Evolutionary conservation across 2,329 filamentous ascomycete genomes (phyloP), one percentile per base, ranked within the genome.

Genomic region (Botrytis paeoniae): DNA sequence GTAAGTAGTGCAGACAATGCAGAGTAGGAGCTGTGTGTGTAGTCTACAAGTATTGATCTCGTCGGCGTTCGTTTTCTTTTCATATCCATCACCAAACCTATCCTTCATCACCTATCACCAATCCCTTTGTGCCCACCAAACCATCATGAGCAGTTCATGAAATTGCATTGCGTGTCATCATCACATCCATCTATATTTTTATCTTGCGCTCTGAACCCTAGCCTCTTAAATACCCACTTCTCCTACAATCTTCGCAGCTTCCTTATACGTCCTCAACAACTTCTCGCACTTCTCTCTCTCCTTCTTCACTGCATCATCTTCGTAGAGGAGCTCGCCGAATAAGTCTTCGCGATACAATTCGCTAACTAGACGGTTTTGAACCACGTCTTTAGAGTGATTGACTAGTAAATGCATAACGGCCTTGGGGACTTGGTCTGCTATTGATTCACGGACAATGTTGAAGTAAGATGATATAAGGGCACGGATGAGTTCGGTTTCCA

Each of bases 261-360:
- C 96, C 80, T 94, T 94, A 85, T 99, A 99, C 32, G 96, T 99
- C 81, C 92, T 91, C 75, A 98, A 88, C 77, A 99, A 86, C 82
- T 94, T 96, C 86, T 99, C 96, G 84, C 96, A 99, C 88, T 99
- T 99, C 85, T 98, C 95, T 75, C 95, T 90, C 85, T 98, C 95
- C 80, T 94, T 95, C 88, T 98, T 98, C 81, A 99, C 95, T 35
- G 90, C 93, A 81, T 99, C 96, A 80, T 99, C 96, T 83, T 99
- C 96, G 83, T 99, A 98, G 57, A 99, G 86, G 71, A 99, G 88
- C 81, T 99, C 95, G 78, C 94, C 91, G 79, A 98, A 98, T 48
- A 97, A 85, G 48, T 90, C 84, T 82, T 98, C 96, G 83, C 93
- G 95, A 86, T 99, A 99, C 69, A 99, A 86, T 82, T 97, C 93